These are phyloP conservation scores for Dendrocalamus latiflorus DNA, from an alignment of 202 grass and related monocot genomes.

Conservation along the genomic window DNA sequence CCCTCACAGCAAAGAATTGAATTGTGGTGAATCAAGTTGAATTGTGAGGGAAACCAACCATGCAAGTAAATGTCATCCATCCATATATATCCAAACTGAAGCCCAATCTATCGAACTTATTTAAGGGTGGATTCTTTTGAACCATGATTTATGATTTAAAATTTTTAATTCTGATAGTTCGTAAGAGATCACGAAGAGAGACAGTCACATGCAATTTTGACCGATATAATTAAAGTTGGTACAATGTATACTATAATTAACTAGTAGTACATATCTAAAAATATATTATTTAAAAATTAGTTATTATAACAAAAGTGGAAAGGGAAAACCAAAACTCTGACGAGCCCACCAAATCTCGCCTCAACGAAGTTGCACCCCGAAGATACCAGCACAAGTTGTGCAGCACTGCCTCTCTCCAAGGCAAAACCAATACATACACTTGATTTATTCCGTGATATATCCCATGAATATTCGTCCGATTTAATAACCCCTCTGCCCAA, in stretches of 20 bases:
- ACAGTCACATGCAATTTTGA: too few species aligned
- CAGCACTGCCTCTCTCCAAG: neutral
- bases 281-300: too few species aligned
- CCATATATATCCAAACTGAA: neutral
- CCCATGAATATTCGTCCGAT: slow-evolving; percentile 11
- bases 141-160: too few species aligned
- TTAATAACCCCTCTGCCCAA: slow-evolving; percentile 32
- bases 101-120: neutral
- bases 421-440: neutral
- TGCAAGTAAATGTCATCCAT: slow-evolving; percentile 6
- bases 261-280: too few species aligned
- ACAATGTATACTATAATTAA: too few species aligned
- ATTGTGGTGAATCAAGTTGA: neutral
- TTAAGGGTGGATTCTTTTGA: too few species aligned
- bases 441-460: slow-evolving; percentile 22
- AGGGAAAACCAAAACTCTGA: too few species aligned
- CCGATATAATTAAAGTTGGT: too few species aligned
- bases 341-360: neutral
- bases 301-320: too few species aligned
- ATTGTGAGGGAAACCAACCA: neutral
- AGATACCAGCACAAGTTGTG: slow-evolving; percentile 35
- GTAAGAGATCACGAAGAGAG: too few species aligned
- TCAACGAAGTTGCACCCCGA: slow-evolving; percentile 29
- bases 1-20: neutral
- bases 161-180: too few species aligned